These are phyloP conservation scores for Halenospora varia DNA, from an alignment of 495 filamentous ascomycete genomes.

Conservation along the genomic window DNA sequence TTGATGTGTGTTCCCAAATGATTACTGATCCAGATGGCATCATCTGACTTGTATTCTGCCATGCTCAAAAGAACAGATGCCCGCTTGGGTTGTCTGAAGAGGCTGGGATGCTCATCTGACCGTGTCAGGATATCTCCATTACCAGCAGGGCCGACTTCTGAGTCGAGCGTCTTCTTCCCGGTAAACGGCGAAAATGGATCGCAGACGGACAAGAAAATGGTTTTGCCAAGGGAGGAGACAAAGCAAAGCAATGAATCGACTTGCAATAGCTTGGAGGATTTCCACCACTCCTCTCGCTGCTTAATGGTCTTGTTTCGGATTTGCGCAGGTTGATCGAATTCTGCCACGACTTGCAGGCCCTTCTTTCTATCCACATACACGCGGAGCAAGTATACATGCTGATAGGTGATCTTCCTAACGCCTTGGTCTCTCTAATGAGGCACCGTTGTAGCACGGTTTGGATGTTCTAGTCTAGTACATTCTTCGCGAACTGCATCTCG, in stretches of 20 bases:
- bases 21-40: slow-evolving; percentile 25
- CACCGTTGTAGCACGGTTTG: slow-evolving; percentile 17
- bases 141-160: too few species aligned
- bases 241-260: slow-evolving; percentile 57
- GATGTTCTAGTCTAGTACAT: slow-evolving; percentile 25
- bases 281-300: slow-evolving; percentile 58
- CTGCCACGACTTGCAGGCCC: slow-evolving; percentile 51
- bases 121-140: slow-evolving; percentile 14
- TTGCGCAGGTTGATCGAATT: slow-evolving; percentile 51
- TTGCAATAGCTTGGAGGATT: slow-evolving; percentile 49
- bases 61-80: slow-evolving; percentile 24
- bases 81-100: slow-evolving; percentile 26
- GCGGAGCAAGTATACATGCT: slow-evolving; percentile 24
- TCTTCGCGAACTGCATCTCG: slow-evolving; percentile 49
- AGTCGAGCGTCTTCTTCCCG: slow-evolving; percentile 19
- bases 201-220: slow-evolving; percentile 48
- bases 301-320: slow-evolving; percentile 25
- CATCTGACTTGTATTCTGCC: slow-evolving; percentile 25
- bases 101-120: slow-evolving; percentile 20
- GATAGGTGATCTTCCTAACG: slow-evolving; percentile 28
- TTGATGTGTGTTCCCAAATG: slow-evolving; percentile 12
- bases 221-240: slow-evolving; percentile 37
- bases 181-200: slow-evolving; percentile 14
- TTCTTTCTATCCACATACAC: slow-evolving; percentile 37
- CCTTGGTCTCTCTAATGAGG: slow-evolving; percentile 24